Percentiles rank a stretch among this genome's conserved stretches.
These are phyloP conservation scores for carrot (Daucus carota) DNA, from an alignment of 129 eudicot species.

Conservation along the genomic window DH1_v3.0 NC_030387.2:14030001-14030500, in stretches of 20 bases:
- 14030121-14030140: not conserved
- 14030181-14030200: not conserved
- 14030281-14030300: not conserved
- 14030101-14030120: not conserved
- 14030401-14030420: conserved; percentile 8
- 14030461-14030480: conserved; percentile 7
- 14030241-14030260: conserved; percentile 18
- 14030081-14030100: not conserved
- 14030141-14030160: not conserved
- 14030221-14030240: conserved; percentile 13
- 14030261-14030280: conserved; percentile 20
- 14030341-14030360: conserved; percentile 22
- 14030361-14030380: not conserved
- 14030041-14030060: not conserved
- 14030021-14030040: conserved; percentile 18
- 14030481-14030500: conserved; percentile 6
- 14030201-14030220: conserved; percentile 2
- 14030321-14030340: conserved; percentile 16
- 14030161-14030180: not conserved
- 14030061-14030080: not conserved
- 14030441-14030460: not conserved
- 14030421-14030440: conserved; percentile 10
- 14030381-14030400: not conserved
- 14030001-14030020: not conserved
- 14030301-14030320: conserved; percentile 19